Evolutionary conservation across 345 rosid species (phyloP), one percentile per base, ranked within the genome.

Genomic region (Draba incana): DNA sequence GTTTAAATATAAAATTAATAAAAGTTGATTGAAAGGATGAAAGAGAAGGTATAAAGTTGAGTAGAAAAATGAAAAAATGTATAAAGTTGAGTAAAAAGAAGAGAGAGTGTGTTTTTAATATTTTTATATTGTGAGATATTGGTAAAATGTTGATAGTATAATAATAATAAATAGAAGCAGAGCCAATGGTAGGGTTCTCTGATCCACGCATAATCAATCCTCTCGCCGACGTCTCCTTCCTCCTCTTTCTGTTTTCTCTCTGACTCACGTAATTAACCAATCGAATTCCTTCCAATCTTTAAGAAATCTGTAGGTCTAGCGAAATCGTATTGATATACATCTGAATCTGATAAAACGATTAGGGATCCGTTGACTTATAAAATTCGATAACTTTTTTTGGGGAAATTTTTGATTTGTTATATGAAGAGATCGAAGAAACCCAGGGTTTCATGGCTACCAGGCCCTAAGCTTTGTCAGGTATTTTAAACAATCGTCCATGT

Each of bases 401-500:
- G 66, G 20, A 20, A 35, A 28, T 9, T 39, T 57, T 25, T 49
- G 44, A 38, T 4, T 7, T 39, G 12, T 53, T 53, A 37, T 25
- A 81, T 79, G 88, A 75, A 77, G 86, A 82, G 74, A 65, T 70
- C 61, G 81, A 71, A 70, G 84, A 88, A 81, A 81, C 72, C 81
- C 69, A 80, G 79, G 46, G 88, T 84, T 60, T 75, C 92, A 52
- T 83, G 90, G 92, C 82, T 85, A 38, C 51, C 80, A 12, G 87
- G 69, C 54, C 77, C 60, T 77, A 78, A 68, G 56, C 84, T 85
- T 75, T 78, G 81, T 81, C 90, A 85, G 90, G 88, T 88, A 83
- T 72, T 48, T 30, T 27, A 10, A 28, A 3, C 41, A 23, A 11
- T 49, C 49, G 24, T 27, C 15, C 11, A 12, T 62, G 37, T 23